These are phyloP conservation scores for Aspergillus sclerotioniger DNA, from an alignment of 495 filamentous ascomycete genomes.

Conservation along the genomic window DNA sequence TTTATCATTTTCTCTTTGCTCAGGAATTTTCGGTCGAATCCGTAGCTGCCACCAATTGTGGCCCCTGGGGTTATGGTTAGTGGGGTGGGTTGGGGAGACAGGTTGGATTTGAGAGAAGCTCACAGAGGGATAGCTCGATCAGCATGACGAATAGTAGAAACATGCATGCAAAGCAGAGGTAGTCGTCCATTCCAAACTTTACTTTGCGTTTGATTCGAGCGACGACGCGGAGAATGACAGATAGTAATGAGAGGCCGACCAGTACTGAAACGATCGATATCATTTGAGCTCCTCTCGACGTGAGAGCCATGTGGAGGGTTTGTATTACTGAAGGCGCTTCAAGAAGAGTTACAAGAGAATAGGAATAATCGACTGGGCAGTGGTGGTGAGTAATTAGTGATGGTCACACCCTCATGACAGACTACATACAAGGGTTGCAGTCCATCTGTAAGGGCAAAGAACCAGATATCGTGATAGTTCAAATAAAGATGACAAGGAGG, in stretches of 20 bases:
- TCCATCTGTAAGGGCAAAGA: not conserved
- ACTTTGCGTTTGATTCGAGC: conserved; percentile 40
- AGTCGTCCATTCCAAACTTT: conserved; percentile 41
- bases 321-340: not conserved
- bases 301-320: conserved; percentile 28
- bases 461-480: not conserved
- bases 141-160: conserved; percentile 36
- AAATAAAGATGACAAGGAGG: not conserved
- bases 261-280: conserved; percentile 38
- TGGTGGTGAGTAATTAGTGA: no score
- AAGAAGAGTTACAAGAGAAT: conserved; percentile 9
- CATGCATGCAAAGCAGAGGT: conserved; percentile 33
- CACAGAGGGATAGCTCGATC: conserved; percentile 37
- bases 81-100: not conserved
- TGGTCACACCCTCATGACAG: not conserved
- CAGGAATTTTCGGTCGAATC: conserved; percentile 26
- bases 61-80: conserved; percentile 31
- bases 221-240: conserved; percentile 37
- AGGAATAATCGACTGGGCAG: not conserved
- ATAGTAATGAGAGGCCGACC: conserved; percentile 34
- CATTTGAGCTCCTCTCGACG: conserved; percentile 33
- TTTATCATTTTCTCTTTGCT: conserved; percentile 27
- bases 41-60: conserved; percentile 37
- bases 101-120: conserved; percentile 1
- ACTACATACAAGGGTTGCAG: not conserved